phyloP scores from a whole-genome alignment of 805 yeast species.

The Candida suzukii region DNA sequence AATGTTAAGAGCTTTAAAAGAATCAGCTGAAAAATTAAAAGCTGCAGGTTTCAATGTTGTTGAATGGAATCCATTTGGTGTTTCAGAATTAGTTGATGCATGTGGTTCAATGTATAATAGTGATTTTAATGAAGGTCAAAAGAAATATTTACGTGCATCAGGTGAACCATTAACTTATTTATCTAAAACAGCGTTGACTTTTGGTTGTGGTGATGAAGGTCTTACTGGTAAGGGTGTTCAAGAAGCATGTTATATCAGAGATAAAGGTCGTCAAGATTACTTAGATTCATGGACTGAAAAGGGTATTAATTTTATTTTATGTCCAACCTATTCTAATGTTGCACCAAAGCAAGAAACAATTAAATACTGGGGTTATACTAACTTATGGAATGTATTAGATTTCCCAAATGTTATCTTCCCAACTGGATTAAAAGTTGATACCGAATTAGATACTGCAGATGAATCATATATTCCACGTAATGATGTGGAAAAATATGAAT shows the following conservation, averaged over 20 bases:
- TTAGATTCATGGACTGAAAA: conserved; percentile 38
- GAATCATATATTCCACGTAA: conserved; percentile 10
- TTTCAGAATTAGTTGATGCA: conserved; percentile 48
- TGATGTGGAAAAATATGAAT: conserved; percentile 25
- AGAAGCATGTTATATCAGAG: conserved; percentile 40
- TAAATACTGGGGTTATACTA: conserved; percentile 69
- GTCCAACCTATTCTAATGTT: conserved; percentile 58
- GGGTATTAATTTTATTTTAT: conserved; percentile 51
- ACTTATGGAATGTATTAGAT: conserved; percentile 62
- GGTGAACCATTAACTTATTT: conserved; percentile 62
- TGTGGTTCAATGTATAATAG: conserved; percentile 45
- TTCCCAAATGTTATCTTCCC: conserved; percentile 57
- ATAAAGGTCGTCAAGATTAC: conserved; percentile 44
- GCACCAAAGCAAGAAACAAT: conserved; percentile 57
- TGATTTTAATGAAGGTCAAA: conserved; percentile 53
- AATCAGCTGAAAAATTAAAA: conserved; percentile 41
- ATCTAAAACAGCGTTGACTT: conserved; percentile 43
- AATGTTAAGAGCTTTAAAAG: conserved; percentile 33
- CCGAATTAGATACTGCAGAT: conserved; percentile 15
- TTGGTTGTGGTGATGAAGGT: conserved; percentile 48
- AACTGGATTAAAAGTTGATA: conserved; percentile 44
- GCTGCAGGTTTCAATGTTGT: conserved; percentile 49
- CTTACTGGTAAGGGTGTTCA: conserved; percentile 41
- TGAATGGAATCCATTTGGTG: conserved; percentile 46
- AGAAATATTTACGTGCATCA: conserved; percentile 38